Evolutionary conservation across 1,284 basidiomycete species (phyloP).

Genomic region (Wallemia mellicola): DNA sequence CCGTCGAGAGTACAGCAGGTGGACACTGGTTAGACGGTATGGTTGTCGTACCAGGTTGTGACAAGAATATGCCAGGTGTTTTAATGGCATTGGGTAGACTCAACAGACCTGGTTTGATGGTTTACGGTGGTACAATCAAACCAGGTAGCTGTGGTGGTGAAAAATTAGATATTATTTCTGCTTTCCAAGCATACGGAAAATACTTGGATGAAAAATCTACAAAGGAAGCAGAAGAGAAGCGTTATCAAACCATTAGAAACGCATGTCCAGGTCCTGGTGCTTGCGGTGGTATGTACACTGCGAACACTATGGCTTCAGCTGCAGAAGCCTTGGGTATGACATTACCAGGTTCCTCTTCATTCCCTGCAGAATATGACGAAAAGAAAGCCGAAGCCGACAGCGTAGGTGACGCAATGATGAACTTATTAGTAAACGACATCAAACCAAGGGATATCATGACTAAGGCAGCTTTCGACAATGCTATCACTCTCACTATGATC

Average conservation of each 20-base stretch:
- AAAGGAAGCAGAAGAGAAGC: slow-evolving; percentile 40
- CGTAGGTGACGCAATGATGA: slow-evolving; percentile 48
- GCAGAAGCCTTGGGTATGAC: slow-evolving; percentile 80
- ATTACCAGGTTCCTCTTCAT: slow-evolving; percentile 82
- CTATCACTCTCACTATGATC: slow-evolving; percentile 80
- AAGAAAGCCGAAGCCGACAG: slow-evolving; percentile 42
- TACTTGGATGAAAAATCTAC: slow-evolving; percentile 70
- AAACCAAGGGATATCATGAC: slow-evolving; percentile 91
- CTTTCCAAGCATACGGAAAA: slow-evolving; percentile 82
- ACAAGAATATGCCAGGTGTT: slow-evolving; percentile 95
- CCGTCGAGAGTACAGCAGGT: slow-evolving; percentile 80
- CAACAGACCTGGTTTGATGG: slow-evolving; percentile 82
- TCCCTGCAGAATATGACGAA: slow-evolving; percentile 68
- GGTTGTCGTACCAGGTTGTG: slow-evolving; percentile 83
- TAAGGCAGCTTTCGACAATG: slow-evolving; percentile 76
- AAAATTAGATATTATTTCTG: slow-evolving; percentile 67
- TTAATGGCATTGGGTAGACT: slow-evolving; percentile 72
- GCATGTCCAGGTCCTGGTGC: slow-evolving; percentile 85
- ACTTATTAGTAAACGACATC: slow-evolving; percentile 69
- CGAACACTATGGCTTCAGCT: slow-evolving; percentile 84
- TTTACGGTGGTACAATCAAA: slow-evolving; percentile 82
- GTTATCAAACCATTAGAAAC: slow-evolving; percentile 58
- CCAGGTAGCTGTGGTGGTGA: slow-evolving; percentile 49
- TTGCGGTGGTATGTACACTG: slow-evolving; percentile 60
- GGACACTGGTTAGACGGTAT: slow-evolving; percentile 97